phyloP scores from a whole-genome alignment of 352 stramenopile species.

The Pythium plurisporium region DNA sequence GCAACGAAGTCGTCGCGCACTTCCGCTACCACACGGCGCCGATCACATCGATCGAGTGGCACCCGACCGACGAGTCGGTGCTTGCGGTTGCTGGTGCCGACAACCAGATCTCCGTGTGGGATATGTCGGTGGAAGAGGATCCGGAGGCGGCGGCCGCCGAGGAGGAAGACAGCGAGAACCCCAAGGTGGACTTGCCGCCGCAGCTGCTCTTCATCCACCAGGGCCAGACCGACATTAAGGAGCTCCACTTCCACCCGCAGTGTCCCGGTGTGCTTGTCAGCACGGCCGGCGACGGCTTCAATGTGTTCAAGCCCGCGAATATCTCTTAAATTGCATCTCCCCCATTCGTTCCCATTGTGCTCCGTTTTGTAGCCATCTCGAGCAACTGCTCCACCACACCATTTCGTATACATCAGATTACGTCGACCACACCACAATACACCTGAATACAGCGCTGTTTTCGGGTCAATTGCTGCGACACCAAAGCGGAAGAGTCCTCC shows the following conservation, averaged over 20 bases:
- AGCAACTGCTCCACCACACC: not conserved
- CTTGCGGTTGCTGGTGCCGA: conserved; percentile 93
- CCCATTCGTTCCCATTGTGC: not conserved
- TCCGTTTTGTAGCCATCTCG: conserved; percentile 2
- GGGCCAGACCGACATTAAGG: conserved; percentile 98
- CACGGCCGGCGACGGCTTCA: conserved; percentile 96
- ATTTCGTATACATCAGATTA: not conserved
- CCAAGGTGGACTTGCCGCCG: conserved; percentile 91
- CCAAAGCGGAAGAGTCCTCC: not conserved
- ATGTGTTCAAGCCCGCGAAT: conserved; percentile 97
- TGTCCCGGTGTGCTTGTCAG: conserved; percentile 96
- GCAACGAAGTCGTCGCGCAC: conserved; percentile 87
- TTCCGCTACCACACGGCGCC: conserved; percentile 95
- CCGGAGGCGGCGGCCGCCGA: conserved; percentile 53
- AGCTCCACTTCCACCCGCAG: conserved; percentile 99
- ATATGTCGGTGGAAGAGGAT: conserved; percentile 99
- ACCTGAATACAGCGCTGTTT: conserved; percentile 8
- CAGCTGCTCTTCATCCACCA: conserved; percentile 99
- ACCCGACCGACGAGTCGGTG: conserved; percentile 98
- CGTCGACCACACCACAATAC: conserved; percentile 7
- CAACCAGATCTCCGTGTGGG: conserved; percentile 98
- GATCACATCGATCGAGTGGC: conserved; percentile 98
- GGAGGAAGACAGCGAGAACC: conserved; percentile 36
- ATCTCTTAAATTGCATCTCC: conserved; percentile 72
- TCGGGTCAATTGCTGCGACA: conserved; percentile 9